Conservation (phyloP, 2,329 filamentous ascomycete species). For the Meredithiella fracta region DNA sequence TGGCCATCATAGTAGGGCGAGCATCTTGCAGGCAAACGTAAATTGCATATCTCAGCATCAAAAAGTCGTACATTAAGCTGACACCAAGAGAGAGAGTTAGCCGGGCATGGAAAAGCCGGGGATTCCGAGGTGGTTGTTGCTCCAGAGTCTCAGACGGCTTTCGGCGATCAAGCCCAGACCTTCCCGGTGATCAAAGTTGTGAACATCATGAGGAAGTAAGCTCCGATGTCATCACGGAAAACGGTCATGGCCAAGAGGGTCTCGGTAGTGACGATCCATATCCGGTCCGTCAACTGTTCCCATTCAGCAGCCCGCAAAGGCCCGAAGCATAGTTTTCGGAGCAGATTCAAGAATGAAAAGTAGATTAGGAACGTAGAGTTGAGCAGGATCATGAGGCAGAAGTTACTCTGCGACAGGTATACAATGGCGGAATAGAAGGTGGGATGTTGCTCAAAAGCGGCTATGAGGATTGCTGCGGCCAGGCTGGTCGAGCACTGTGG, state of each 20-base stretch:
- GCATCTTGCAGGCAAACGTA: constrained; percentile 72
- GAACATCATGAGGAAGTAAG: constrained; percentile 95
- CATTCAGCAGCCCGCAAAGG: constrained; percentile 82
- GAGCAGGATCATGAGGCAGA: constrained; percentile 84
- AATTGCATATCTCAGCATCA: constrained; percentile 67
- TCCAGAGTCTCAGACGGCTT: constrained; percentile 87
- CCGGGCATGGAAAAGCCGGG: constrained; percentile 70
- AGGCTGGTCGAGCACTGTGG: constrained; percentile 61
- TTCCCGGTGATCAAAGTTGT: constrained; percentile 82
- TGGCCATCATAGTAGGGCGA: constrained; percentile 97
- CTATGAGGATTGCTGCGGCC: constrained; percentile 67
- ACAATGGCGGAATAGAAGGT: constrained; percentile 99
- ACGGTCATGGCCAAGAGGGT: constrained; percentile 97
- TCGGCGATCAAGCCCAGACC: constrained; percentile 97
- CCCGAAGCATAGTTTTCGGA: constrained; percentile 84
- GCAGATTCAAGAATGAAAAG: constrained; percentile 63
- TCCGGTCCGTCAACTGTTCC: constrained; percentile 92
- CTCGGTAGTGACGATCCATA: constrained; percentile 95
- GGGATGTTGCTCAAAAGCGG: constrained; percentile 82
- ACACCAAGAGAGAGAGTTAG: constrained; percentile 63
- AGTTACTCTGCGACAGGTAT: constrained; percentile 89
- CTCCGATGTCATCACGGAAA: constrained; percentile 85
- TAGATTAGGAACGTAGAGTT: constrained; percentile 77
- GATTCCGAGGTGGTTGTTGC: constrained; percentile 84
- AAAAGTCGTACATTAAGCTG: constrained; percentile 63